Base-by-base conservation (phyloP, 164 flowering plant species). In the Aristolochia contorta region DNA sequence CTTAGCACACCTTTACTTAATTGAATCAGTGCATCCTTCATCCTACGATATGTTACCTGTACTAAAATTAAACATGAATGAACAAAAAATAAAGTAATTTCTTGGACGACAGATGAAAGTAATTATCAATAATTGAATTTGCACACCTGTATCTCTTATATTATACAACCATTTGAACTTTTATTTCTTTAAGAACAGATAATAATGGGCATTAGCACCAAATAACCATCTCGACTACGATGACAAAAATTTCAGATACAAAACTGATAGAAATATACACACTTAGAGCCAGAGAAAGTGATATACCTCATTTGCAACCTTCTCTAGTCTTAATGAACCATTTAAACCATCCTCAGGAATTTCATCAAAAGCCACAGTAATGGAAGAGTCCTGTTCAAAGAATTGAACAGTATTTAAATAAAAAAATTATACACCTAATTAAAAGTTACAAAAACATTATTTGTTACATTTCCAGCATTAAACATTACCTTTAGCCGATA, bases 281-380 rank as follows among this genome's bases (percentile, higher is more conserved):
- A 32, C 7, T 8, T 6, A 37, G 43, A 37, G 5, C 43, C 43
- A 1, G 43, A 37, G 12, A 6, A 37, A 37, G 43, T 47, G 22
- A 55, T 25, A 27, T 67, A 93, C 99, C 97, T 94, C 99, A 76
- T 94, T 91, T 67, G 96, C 96, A 59, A 94, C 74, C 75, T 91
- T 94, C 69, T 94, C 97, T 72, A 94, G 85, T 32, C 99, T 86
- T 51, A 94, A 62, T 20, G 99, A 79, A 76, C 73, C 80, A 72
- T 82, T 86, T 62, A 94, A 75, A 67, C 99, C 99, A 18, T 94
- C 97, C 69, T 91, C 97, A 55, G 97, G 99, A 62, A 94, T 74
- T 64, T 91, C 97, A 71, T 86, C 99, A 82, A 94, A 94, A 53
- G 89, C 99, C 66, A 89, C 89, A 64, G 91, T 85, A 57, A 94